phyloP scores from a whole-genome alignment of 2,329 filamentous ascomycete species.

The Trichoderma citrinoviride region DNA sequence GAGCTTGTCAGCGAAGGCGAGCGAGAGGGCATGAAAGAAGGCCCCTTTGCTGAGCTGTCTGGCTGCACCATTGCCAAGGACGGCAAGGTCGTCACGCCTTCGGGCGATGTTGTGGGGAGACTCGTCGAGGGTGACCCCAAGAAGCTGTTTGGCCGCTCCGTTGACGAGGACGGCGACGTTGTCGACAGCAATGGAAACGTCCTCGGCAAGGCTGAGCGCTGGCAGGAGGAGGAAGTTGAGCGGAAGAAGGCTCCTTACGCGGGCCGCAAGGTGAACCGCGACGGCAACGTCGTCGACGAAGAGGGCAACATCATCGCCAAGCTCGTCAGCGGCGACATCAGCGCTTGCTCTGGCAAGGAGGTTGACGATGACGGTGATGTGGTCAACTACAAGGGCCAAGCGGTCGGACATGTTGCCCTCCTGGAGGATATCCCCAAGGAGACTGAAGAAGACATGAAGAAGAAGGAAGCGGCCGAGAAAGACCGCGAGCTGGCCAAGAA shows the following conservation, averaged over 20 bases:
- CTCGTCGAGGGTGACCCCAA: conserved; percentile 70
- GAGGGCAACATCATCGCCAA: conserved; percentile 63
- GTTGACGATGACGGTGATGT: conserved; percentile 71
- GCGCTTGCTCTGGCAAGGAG: conserved; percentile 64
- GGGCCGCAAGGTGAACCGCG: conserved; percentile 55
- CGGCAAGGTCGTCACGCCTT: conserved; percentile 62
- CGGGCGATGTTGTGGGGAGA: conserved; percentile 70
- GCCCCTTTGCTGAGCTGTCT: conserved; percentile 65
- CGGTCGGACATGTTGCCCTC: conserved; percentile 65
- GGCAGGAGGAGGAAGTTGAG: conserved; percentile 55
- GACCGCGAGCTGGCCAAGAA: conserved; percentile 75
- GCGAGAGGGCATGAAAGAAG: conserved; percentile 60
- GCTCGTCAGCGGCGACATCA: conserved; percentile 64
- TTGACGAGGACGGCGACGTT: conserved; percentile 81
- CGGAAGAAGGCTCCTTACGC: conserved; percentile 52
- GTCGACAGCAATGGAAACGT: conserved; percentile 69
- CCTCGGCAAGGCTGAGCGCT: conserved; percentile 58
- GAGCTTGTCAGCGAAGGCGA: conserved; percentile 68
- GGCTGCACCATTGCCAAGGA: conserved; percentile 67
- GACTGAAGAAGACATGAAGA: conserved; percentile 49
- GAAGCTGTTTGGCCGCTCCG: conserved; percentile 66
- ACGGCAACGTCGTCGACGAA: conserved; percentile 58
- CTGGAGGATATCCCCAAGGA: conserved; percentile 56
- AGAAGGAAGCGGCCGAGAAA: conserved; percentile 55
- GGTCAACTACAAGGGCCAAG: conserved; percentile 64